Base-by-base conservation (phyloP, 148 eudicot species). In the Silene uniflora region DNA sequence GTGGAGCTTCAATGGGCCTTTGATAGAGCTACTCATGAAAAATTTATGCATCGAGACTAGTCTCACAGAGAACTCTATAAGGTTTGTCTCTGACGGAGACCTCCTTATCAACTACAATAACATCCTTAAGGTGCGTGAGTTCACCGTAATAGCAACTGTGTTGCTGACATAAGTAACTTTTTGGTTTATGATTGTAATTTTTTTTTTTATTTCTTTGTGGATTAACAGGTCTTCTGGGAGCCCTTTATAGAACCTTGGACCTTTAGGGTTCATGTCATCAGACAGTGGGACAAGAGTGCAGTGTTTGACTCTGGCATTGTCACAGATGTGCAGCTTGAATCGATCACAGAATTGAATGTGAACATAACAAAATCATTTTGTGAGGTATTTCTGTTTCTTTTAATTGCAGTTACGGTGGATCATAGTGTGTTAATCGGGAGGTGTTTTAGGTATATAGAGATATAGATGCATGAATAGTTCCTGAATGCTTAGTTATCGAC, bases 181-280 rank as follows among this genome's bases (percentile, higher is more conserved):
- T 11, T 73, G 21, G 71, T 61, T 52, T 18, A 21, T 77, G 54
- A 39, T n/a, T 62, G 55, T 75, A 42, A 25, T 72, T 69, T 25
- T n/a, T 46, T 59, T 39, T 39, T 39, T 39, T 39, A 39, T 39
- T 39, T 39, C 0, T 39, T 39, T 39, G 76, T 67, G 64, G 61
- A 68, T 67, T 64, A 75, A 52, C 83, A 95, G 98, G 97, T 89
- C 72, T 78, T 87, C 79, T 95, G 99, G 99, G 99, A 95, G 86
- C 99, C 99, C 76, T 89, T 95, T 81, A 66, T 95, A 22, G 99
- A 95, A 76, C 91, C 97, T 70, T 95, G 99, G 94, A 81, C 84
- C 76, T 90, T 92, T 74, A 84, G 86, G 86, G 52, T 91, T 78
- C 81, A 44, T 77, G 67, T 91, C 77, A 75, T 42, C 27, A 83